Base-by-base conservation (phyloP, 1,284 basidiomycete genomes). In the Tetrapyrgos nigripes region DNA sequence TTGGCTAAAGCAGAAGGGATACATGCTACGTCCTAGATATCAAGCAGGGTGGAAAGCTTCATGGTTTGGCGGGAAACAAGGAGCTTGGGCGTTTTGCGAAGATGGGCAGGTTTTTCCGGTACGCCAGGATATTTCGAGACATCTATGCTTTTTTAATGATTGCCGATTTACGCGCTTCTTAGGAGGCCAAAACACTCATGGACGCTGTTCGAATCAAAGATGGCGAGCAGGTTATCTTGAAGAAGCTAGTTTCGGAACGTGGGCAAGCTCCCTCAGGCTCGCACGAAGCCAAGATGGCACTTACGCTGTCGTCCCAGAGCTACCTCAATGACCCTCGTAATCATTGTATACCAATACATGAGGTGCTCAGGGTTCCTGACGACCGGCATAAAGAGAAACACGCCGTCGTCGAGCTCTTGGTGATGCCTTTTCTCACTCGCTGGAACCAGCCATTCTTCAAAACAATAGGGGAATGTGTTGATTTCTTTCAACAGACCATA, bases 21-120 rank as follows among this genome's bases (percentile, higher is more conserved):
- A 78, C 55, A 37, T 66, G 19, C 66, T 80, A 2, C 72, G 78
- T 1, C 67, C 70, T 9, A 65, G 77, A 1, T 78, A 74, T 53
- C 62, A 69, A 3, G 73, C 76, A 1, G 65, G 68, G 5, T 79
- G 77, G 75, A 44, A 66, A 1, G 70, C 76, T 0, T 77, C 77
- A 3, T 79, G 75, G 75, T 53, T 51, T 46, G 55, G 51, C 3
- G 53, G 27, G 28, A 47, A 24, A 29, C 28, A 37, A 6, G 17
- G 37, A 40, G 37, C 37, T 33, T 28, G 50, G 9, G 21, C 29
- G 17, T 14, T 27, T 35, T 53, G 40, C 17, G 55, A 61, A 44
- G 59, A 61, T 45, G 52, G 55, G 21, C 51, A 57, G 8, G 10
- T 47, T 9, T 21, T 55, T 10, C 23, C 43, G 11, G 52, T 53